Base-by-base conservation (phyloP, 2,329 filamentous ascomycete species). In the Microsporum canis region DNA sequence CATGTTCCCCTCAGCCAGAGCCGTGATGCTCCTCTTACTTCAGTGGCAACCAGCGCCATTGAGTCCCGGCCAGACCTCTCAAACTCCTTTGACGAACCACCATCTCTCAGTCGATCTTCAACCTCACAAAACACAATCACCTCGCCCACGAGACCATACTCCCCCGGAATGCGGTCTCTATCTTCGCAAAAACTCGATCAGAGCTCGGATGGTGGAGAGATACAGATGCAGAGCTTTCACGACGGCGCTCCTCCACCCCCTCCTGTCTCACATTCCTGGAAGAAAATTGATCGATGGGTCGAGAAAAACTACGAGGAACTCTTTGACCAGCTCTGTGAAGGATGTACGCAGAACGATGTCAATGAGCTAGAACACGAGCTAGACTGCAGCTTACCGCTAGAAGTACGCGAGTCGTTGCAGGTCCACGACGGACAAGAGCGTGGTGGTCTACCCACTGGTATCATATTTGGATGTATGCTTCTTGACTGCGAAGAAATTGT, bases 401-500 rank as follows among this genome's bases (percentile, higher is more conserved):
- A 99, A 70, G 85, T 99, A 59, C 87, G 94, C 67, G 91, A 99
- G 69, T 97, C 94, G 1, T 78, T 96, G 68, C 85, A 88, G 78
- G 75, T 90, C 59, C 94, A 99, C 73, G 94, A 99, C 70, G 94
- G 94, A n/a, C 94, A 99, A 75, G 94, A 99, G 76, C 88, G 94
- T 65, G 89, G 91, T 64, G 94, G 94, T 65, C 82, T 82, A 61
- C 94, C 94, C 0, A 96, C 92, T 0, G 94, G 94, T 65, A 88
- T 97, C 66, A 84, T 99, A 63, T 97, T 99, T 69, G 84, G 91
- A 63, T 88, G 85, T 72, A 99, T 99, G 94, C 78, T 99, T 65
- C 83, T 99, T 62, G 94, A 99, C 74, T 97, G 94, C 71, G 94
- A 99, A 74, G 94, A 99, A 72, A 96, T 99, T 67, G 87, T 96